Percentiles rank a stretch among this genome's conserved stretches.
Conservation (phyloP, 202 grass and related monocot species). For the Zoysia matrella region DNA sequence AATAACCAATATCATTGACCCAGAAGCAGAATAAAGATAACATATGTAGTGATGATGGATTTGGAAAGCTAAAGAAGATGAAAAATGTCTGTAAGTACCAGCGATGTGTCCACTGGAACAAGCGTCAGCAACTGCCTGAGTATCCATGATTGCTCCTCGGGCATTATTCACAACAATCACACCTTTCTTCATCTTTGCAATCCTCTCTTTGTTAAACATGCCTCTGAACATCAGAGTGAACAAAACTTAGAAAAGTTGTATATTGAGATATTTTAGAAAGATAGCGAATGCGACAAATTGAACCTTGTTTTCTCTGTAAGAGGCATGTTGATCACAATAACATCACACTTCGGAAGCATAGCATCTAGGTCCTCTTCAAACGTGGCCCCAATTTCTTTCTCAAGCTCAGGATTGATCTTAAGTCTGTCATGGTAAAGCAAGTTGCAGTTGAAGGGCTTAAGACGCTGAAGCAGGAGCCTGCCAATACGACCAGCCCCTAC, state of each 20-base stretch:
- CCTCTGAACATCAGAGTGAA: conserved; percentile 59
- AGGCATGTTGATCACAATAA: conserved; percentile 89
- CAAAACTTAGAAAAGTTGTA: conserved; percentile 12
- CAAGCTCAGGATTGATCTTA: conserved; percentile 69
- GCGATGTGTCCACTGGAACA: conserved; percentile 85
- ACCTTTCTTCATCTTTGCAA: conserved; percentile 96
- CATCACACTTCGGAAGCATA: conserved; percentile 95
- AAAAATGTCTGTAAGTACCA: conserved; percentile 40
- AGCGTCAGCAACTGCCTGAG: conserved; percentile 86
- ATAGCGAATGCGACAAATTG: conserved; percentile 10
- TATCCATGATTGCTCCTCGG: conserved; percentile 88
- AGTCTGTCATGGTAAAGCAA: conserved; percentile 86
- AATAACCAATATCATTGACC: neutral
- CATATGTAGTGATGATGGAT: neutral
- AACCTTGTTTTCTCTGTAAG: conserved; percentile 94
- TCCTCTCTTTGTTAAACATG: conserved; percentile 94
- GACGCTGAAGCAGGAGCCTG: conserved; percentile 81
- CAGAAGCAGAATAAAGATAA: conserved; percentile 4
- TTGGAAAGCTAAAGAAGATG: conserved; percentile 4
- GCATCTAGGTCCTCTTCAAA: conserved; percentile 87
- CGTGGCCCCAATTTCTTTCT: conserved; percentile 92
- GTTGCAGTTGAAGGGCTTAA: conserved; percentile 96
- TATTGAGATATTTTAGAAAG: conserved; percentile 16
- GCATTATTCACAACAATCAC: conserved; percentile 94
- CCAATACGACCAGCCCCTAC: conserved; percentile 91